A percentile compares a stretch with the other conserved stretches of the same genome.
Evolutionary conservation across 2,329 filamentous ascomycete genomes (phyloP).

Genomic region (Dendrostoma leiphaemia): DNA sequence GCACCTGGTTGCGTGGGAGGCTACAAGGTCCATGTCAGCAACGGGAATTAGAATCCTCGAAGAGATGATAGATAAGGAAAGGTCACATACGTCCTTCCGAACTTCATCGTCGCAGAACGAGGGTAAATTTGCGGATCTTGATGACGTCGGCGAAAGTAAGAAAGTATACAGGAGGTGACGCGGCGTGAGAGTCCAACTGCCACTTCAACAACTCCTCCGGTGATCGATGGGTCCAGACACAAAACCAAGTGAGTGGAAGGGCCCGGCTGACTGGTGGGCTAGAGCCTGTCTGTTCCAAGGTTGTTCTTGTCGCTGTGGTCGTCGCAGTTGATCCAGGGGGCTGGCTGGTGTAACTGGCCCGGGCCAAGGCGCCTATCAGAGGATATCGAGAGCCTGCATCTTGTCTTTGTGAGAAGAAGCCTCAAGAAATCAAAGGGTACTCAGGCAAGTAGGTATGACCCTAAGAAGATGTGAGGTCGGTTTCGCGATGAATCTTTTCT

Average conservation of each 20-base stretch:
- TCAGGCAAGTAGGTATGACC: constrained; percentile 13
- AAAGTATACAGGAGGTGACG: background rate
- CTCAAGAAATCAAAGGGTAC: constrained; percentile 8
- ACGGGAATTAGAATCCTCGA: background rate
- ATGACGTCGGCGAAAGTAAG: background rate
- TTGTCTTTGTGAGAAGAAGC: constrained; percentile 18
- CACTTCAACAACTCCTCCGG: background rate
- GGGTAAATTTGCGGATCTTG: background rate
- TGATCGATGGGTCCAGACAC: no score
- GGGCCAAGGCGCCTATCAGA: constrained; percentile 8
- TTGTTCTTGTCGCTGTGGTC: background rate
- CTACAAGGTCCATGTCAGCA: constrained; percentile 12
- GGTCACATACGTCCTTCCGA: constrained; percentile 32
- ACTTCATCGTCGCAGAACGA: constrained; percentile 30
- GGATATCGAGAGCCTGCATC: constrained; percentile 19
- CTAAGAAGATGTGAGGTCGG: background rate
- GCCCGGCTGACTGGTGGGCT: no score
- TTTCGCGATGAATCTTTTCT: background rate
- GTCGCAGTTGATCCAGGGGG: background rate
- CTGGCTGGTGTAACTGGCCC: background rate
- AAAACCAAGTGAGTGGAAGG: no score
- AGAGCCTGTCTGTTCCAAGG: no score
- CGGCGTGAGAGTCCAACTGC: background rate
- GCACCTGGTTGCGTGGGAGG: constrained; percentile 78
- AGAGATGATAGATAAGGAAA: background rate